These are phyloP conservation scores for Penicillium corylophilum DNA, from an alignment of 2,329 filamentous ascomycete genomes.

Conservation along the genomic window DNA sequence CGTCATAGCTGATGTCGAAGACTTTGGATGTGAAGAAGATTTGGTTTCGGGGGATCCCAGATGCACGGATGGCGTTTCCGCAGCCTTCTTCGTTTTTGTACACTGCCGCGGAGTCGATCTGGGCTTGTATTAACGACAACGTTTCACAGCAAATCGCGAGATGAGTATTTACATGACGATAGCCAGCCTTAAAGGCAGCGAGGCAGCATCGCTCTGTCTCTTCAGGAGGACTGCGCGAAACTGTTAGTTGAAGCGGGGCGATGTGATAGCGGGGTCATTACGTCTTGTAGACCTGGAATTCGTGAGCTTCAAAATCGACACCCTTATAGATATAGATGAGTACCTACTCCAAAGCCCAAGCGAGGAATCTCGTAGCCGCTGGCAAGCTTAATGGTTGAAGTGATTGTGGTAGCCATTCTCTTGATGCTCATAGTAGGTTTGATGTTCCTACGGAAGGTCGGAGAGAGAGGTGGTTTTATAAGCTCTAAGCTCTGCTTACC, in stretches of 20 bases:
- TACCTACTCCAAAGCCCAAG: constrained; percentile 56
- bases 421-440: neutral
- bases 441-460: neutral
- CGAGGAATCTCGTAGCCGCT: constrained; percentile 60
- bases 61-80: constrained; percentile 61
- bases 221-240: constrained; percentile 11
- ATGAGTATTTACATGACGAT: constrained; percentile 17
- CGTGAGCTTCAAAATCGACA: neutral
- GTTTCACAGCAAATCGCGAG: too few species aligned
- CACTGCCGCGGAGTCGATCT: constrained; percentile 58
- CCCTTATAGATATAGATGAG: neutral
- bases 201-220: constrained; percentile 20
- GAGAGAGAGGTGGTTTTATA: neutral
- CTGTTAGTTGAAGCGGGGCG: neutral
- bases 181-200: constrained; percentile 17
- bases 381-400: constrained; percentile 49
- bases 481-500: neutral
- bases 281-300: constrained; percentile 22
- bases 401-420: constrained; percentile 15
- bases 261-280: constrained; percentile 3
- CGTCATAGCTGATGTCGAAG: constrained; percentile 22
- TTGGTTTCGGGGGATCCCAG: constrained; percentile 60
- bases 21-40: constrained; percentile 64
- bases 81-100: constrained; percentile 68
- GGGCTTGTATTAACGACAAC: neutral